phyloP scores from a whole-genome alignment of 768 basidiomycete species.

The Calocera cornea region DNA sequence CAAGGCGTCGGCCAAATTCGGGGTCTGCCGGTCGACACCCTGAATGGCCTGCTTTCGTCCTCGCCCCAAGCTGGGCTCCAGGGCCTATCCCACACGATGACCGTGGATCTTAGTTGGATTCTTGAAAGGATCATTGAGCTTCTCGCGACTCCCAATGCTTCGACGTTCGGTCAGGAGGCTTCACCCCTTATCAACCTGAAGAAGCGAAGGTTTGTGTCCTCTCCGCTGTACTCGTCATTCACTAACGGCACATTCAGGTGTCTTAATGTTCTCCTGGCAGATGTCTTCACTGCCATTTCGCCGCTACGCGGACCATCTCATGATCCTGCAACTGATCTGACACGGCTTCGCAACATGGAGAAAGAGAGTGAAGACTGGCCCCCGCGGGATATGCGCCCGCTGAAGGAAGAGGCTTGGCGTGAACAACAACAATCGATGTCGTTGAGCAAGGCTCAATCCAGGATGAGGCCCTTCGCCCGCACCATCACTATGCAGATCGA shows the following conservation, averaged over 20 bases:
- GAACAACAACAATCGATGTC: not conserved
- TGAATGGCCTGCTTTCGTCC: constrained; percentile 38
- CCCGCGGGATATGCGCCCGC: constrained; percentile 32
- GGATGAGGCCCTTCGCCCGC: constrained; percentile 36
- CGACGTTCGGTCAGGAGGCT: constrained; percentile 42
- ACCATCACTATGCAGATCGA: constrained; percentile 57
- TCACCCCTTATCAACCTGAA: constrained; percentile 62
- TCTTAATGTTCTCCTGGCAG: constrained; percentile 52
- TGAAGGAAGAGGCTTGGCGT: constrained; percentile 61
- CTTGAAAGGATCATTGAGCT: constrained; percentile 71
- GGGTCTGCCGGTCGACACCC: constrained; percentile 47
- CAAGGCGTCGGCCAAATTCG: constrained; percentile 52
- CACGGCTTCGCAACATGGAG: constrained; percentile 63
- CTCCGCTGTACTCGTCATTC: too few species aligned
- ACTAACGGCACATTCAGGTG: too few species aligned
- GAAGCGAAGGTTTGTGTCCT: constrained; percentile 61
- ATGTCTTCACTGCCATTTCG: constrained; percentile 44
- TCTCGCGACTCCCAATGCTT: constrained; percentile 56
- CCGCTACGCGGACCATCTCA: constrained; percentile 27
- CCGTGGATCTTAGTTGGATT: constrained; percentile 70
- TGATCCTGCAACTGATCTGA: constrained; percentile 39
- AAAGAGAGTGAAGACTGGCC: constrained; percentile 30
- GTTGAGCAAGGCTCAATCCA: not conserved
- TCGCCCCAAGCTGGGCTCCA: constrained; percentile 3
- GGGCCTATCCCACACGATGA: constrained; percentile 32